Conservation (phyloP, 768 basidiomycete species). For the Agaricus bisporus region DNA sequence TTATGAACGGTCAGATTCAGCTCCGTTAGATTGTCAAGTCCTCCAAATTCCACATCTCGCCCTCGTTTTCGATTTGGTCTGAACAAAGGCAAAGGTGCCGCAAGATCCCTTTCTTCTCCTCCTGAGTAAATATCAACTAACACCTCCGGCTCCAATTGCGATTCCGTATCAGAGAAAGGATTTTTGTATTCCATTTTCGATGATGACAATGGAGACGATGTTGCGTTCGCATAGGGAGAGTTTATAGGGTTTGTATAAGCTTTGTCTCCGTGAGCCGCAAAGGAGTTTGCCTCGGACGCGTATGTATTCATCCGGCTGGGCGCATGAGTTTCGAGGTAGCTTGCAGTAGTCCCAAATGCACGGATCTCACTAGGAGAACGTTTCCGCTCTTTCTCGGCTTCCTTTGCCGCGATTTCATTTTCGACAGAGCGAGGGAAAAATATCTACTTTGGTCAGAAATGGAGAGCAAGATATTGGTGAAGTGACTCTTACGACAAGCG, state of each 20-base stretch:
- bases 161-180: slow-evolving; percentile 10
- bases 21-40: slow-evolving; percentile 32
- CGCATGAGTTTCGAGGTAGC: slow-evolving; percentile 13
- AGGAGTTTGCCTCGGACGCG: not conserved
- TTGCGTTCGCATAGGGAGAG: slow-evolving; percentile 12
- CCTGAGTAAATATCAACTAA: slow-evolving; percentile 14
- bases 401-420: slow-evolving; percentile 50
- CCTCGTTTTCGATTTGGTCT: slow-evolving; percentile 39
- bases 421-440: slow-evolving; percentile 81
- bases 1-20: slow-evolving; percentile 39
- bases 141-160: not conserved
- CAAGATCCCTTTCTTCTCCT: slow-evolving; percentile 25
- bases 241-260: slow-evolving; percentile 6
- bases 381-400: slow-evolving; percentile 37
- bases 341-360: slow-evolving; percentile 17
- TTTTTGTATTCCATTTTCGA: slow-evolving; percentile 22
- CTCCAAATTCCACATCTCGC: slow-evolving; percentile 30
- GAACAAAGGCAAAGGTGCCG: slow-evolving; percentile 24
- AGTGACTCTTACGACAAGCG: slow-evolving; percentile 51
- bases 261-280: slow-evolving; percentile 5
- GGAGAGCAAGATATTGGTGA: not conserved
- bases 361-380: slow-evolving; percentile 25
- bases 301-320: slow-evolving; percentile 14
- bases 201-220: slow-evolving; percentile 30
- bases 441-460: slow-evolving; percentile 38